Percentiles rank a stretch among this genome's conserved stretches.
Evolutionary conservation across 345 rosid genomes (phyloP).

Genomic region (Ceriops zippeliana): DNA sequence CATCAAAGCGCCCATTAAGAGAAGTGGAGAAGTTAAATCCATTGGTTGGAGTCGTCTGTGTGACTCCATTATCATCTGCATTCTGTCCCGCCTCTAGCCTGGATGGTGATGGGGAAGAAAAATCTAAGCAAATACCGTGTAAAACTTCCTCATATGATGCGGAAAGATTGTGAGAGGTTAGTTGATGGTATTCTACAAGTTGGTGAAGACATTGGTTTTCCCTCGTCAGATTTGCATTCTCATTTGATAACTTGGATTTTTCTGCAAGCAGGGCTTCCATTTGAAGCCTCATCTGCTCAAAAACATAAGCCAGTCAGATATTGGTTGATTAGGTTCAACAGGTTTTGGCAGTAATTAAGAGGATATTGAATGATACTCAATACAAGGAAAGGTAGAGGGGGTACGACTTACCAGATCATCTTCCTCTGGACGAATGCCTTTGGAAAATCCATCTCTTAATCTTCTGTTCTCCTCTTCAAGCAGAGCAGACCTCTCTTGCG

Average conservation of each 20-base stretch:
- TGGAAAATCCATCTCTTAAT: slow-evolving; percentile 68
- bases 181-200: slow-evolving; percentile 83
- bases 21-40: slow-evolving; percentile 31
- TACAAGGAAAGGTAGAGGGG: neutral
- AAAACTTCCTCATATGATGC: slow-evolving; percentile 63
- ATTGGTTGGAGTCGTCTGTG: slow-evolving; percentile 13
- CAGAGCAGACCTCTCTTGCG: slow-evolving; percentile 70
- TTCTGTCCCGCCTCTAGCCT: slow-evolving; percentile 19
- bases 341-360: neutral
- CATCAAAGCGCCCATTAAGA: slow-evolving; percentile 40
- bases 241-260: slow-evolving; percentile 83
- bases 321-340: neutral
- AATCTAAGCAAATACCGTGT: slow-evolving; percentile 67
- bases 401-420: slow-evolving; percentile 68
- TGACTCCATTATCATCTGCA: slow-evolving; percentile 11
- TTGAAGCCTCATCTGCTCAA: slow-evolving; percentile 77
- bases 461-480: slow-evolving; percentile 88
- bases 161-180: slow-evolving; percentile 74
- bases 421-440: slow-evolving; percentile 81
- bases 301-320: neutral
- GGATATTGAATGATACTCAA: neutral
- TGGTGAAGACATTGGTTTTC: slow-evolving; percentile 91
- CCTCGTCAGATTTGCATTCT: slow-evolving; percentile 69
- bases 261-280: slow-evolving; percentile 84
- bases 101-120: slow-evolving; percentile 54